Conservation (phyloP, 208 protist species). For the Phytomonas francai region DNA sequence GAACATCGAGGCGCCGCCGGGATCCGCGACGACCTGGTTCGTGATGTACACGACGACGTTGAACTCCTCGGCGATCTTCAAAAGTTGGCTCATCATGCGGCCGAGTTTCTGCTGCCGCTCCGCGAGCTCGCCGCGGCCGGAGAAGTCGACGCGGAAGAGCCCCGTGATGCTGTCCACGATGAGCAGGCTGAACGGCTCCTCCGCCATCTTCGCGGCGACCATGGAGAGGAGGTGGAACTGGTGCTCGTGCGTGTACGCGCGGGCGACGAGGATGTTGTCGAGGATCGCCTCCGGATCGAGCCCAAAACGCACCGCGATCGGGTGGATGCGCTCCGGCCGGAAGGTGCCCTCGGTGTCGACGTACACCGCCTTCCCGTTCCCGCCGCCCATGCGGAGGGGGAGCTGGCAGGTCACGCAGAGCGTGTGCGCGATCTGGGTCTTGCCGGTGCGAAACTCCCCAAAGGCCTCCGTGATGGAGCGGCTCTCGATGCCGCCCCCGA, state of each 20-base stretch:
- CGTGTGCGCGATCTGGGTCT: slow-evolving; percentile 97
- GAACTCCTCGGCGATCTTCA: slow-evolving; percentile 98
- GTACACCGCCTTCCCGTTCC: slow-evolving; percentile 92
- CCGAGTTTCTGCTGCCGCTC: slow-evolving; percentile 94
- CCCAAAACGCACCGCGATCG: slow-evolving; percentile 95
- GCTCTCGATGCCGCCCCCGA: slow-evolving; percentile 96
- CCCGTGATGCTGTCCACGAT: slow-evolving; percentile 99
- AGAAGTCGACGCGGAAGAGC: slow-evolving; percentile 97
- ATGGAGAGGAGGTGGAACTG: slow-evolving; percentile 90
- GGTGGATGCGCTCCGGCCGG: slow-evolving; percentile 93
- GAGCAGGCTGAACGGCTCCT: slow-evolving; percentile 89
- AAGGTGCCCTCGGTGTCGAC: slow-evolving; percentile 99
- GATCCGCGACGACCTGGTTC: slow-evolving; percentile 98
- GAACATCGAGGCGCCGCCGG: slow-evolving; percentile 97
- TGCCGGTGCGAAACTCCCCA: slow-evolving; percentile 99
- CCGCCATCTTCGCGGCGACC: slow-evolving; percentile 88
- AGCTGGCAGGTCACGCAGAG: slow-evolving; percentile 96
- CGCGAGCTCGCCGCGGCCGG: slow-evolving; percentile 95
- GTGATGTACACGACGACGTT: slow-evolving; percentile 99
- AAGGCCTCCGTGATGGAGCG: slow-evolving; percentile 97
- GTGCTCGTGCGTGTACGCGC: slow-evolving; percentile 95
- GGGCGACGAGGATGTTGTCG: slow-evolving; percentile 96
- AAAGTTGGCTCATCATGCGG: slow-evolving; percentile 90
- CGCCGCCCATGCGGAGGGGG: slow-evolving; percentile 85
- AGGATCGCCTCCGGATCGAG: slow-evolving; percentile 88